Base-by-base conservation (phyloP, 2,329 filamentous ascomycete species). In the Aspergillus cejpii region DNA sequence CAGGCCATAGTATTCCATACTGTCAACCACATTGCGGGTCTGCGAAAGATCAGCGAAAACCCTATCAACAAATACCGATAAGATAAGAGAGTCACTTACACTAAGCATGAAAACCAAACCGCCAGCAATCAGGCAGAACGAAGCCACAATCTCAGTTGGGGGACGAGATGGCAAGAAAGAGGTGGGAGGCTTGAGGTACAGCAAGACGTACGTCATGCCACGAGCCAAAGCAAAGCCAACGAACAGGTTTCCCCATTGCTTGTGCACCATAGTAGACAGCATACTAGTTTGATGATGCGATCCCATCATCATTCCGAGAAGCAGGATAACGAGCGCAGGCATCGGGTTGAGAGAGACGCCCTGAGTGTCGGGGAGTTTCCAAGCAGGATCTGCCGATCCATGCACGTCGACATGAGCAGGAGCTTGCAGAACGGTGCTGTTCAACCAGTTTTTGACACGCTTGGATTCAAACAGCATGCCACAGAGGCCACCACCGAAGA, bases 251-350 rank as follows among this genome's bases (percentile, higher is more conserved):
- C 91, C 91, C 91, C 91, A 97, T 67, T 96, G 90, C 61, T 84
- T 84, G 70, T 97, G 91, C 39, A 97, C 79, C 87, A 92, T 95
- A 54, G 82, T 87, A 7, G 88, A 91, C 37, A 89, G 77, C 83
- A 88, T 87, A 48, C 81, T 86, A 21, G 74, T 65, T 64, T 95
- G 90, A 47, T 91, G 87, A 66, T 97, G 91, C 20, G 86, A 88
- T 60, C 85, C 85, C 91, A 97, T 97, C 86, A 95, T 92, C 63
- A 90, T 79, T 26, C 92, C 92, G 1, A 96, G 74, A 1, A 96
- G 74, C 46, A 96, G 74, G 54, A 97, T 91, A 39, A 95, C 79
- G 3, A 97, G 74, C 1, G 83, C 87, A 0, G 91, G 92, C 55
- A 97, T 79, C 0, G 90, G 91, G 64, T 97, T 96, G 62, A 92